A percentile compares a stretch with the other conserved stretches of the same genome.
Conservation (phyloP, 2,329 filamentous ascomycete genomes). For the Pseudogymnoascus sp. region DNA sequence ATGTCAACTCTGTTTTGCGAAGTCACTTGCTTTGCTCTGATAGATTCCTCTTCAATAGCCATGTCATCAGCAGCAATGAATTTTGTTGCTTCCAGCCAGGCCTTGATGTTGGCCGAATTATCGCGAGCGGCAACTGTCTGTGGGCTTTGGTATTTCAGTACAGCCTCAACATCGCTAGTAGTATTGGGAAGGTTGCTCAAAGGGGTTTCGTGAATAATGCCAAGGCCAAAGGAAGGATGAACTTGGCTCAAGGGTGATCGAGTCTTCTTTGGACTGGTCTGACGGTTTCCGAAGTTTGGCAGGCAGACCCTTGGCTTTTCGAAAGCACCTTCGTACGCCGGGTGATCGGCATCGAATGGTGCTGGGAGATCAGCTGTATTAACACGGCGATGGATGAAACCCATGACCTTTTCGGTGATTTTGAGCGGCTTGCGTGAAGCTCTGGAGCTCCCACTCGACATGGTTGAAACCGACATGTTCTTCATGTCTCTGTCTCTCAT, state of each 20-base stretch:
- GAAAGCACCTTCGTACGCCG: neutral
- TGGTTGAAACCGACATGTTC: neutral
- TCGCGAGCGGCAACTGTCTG: neutral
- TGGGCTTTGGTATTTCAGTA: neutral
- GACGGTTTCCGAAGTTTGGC: neutral
- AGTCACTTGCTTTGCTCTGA: neutral
- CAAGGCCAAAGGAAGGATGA: neutral
- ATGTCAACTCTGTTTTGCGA: neutral
- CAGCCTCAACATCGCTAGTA: neutral
- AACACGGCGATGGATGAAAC: slow-evolving; percentile 1
- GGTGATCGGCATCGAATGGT: neutral
- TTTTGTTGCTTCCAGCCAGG: neutral
- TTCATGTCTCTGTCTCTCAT: neutral
- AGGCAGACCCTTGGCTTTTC: slow-evolving; percentile 1
- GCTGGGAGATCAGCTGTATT: neutral
- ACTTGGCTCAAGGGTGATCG: neutral
- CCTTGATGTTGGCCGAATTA: neutral
- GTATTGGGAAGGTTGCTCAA: neutral
- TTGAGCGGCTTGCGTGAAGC: neutral
- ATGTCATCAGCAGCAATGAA: neutral
- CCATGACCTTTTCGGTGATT: neutral
- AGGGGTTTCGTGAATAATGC: neutral
- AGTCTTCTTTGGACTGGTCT: neutral
- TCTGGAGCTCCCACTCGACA: neutral
- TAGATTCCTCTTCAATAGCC: neutral